Evolutionary conservation across 192 early-diverging fungal species (phyloP), one percentile per base, ranked within the genome.

Genomic region (Coemansia interrupta): DNA sequence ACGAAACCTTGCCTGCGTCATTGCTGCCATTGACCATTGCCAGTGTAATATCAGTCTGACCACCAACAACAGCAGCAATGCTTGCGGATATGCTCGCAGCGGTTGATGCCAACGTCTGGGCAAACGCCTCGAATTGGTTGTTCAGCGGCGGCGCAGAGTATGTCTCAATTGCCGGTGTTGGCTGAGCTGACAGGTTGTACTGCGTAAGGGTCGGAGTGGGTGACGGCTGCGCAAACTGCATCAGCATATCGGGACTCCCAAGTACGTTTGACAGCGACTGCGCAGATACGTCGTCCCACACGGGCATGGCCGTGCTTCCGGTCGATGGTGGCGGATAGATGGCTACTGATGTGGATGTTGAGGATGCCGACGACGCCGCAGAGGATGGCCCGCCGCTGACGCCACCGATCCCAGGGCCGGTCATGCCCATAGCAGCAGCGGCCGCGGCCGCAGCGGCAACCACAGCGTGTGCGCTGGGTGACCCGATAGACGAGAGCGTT

Each of bases 181-280:
- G 60, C n/a, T 64, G 64, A 11, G 73, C 63, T 0, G 73, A 66
- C 40, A 65, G 12, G 41, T 64, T 66, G 53, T 70, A 63, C 36
- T 60, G 41, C 8, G 59, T 40, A 14, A 46, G 56, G 10, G 67
- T 58, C 15, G 48, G 63, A 19, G 63, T 50, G 3, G 67, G 68
- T 38, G 68, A 67, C 36, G 73, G 73, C 60, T 70, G 73, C 26
- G 58, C 73, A 14, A 77, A 47, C 46, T 58, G 60, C 63, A 67
- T 63, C 12, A 70, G 57, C 60, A 70, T 59, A 2, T 77, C 73
- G 14, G 73, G 46, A 49, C 60, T 61, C 0, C 56, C 72, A 18
- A 76, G 51, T 48, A 76, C 64, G 17, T 43, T 54, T 5, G 56
- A 51, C 49, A 76, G 41, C 54, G 73, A 50, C 59, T 68, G 58